phyloP scores from a whole-genome alignment of 2,329 filamentous ascomycete species.

The Pestalotiopsis sp. region DNA sequence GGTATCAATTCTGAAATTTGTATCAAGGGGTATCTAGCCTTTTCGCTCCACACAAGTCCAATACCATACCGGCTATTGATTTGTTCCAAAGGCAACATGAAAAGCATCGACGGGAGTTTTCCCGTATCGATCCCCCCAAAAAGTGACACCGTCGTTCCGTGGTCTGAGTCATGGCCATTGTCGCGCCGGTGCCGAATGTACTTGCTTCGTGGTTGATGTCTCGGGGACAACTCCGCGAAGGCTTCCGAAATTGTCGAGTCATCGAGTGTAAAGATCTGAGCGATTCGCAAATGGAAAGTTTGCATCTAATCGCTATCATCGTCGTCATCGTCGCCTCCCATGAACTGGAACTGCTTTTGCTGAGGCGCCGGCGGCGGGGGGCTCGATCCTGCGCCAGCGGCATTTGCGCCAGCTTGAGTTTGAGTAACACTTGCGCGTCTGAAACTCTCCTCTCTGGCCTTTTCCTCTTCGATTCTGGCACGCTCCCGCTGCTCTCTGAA shows the following conservation, averaged over 20 bases:
- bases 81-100: no score
- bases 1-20: background rate
- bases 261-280: no score
- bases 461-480: constrained; percentile 17
- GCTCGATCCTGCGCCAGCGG: constrained; percentile 8
- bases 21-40: background rate
- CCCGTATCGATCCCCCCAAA: no score
- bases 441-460: constrained; percentile 30
- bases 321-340: constrained; percentile 54
- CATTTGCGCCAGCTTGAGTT: constrained; percentile 21
- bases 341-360: constrained; percentile 58
- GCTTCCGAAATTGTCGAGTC: no score
- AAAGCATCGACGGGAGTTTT: no score
- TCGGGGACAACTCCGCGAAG: no score
- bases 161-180: no score
- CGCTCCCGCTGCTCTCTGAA: constrained; percentile 44
- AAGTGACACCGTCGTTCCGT: background rate
- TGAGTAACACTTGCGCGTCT: constrained; percentile 37
- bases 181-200: no score
- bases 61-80: no score
- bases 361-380: constrained; percentile 20
- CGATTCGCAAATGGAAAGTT: no score
- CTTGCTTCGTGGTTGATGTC: no score
- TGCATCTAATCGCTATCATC: constrained; percentile 39
- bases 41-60: no score